A percentile compares a stretch with the other conserved stretches of the same genome.
These are phyloP conservation scores for Kazachstania africana DNA, from an alignment of 805 yeast genomes.

Conservation along the genomic window DNA sequence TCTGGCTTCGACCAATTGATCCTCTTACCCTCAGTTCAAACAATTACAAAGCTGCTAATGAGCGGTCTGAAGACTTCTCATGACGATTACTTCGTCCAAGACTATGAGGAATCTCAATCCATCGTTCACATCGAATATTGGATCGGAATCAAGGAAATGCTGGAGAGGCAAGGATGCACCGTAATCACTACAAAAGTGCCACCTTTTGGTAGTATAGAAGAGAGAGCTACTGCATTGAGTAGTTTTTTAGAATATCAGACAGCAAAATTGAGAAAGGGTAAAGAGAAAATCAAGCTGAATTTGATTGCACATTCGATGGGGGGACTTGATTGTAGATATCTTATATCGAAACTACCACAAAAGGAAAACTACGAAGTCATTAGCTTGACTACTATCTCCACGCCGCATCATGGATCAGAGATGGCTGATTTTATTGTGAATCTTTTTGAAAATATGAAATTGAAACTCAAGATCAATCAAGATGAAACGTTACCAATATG, in stretches of 20 bases:
- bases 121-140: slow-evolving; percentile 43
- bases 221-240: slow-evolving; percentile 51
- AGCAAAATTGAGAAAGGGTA: slow-evolving; percentile 10
- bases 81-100: slow-evolving; percentile 3
- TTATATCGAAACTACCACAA: slow-evolving; percentile 45
- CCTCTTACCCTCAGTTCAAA: slow-evolving; percentile 32
- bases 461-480: slow-evolving; percentile 8
- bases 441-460: slow-evolving; percentile 16
- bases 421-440: slow-evolving; percentile 60
- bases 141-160: slow-evolving; percentile 61
- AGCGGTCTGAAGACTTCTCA: slow-evolving; percentile 9
- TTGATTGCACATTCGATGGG: slow-evolving; percentile 91
- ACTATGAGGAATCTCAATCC: slow-evolving; percentile 9
- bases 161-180: slow-evolving; percentile 50
- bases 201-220: slow-evolving; percentile 64
- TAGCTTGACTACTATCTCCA: slow-evolving; percentile 72
- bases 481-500: slow-evolving; percentile 27
- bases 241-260: slow-evolving; percentile 31
- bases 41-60: slow-evolving; percentile 15
- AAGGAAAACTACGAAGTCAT: slow-evolving; percentile 41
- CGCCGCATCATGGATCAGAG: slow-evolving; percentile 83
- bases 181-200: slow-evolving; percentile 72
- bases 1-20: slow-evolving; percentile 61
- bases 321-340: slow-evolving; percentile 72
- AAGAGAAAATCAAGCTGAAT: slow-evolving; percentile 35